Conservation (phyloP, 176 grass and related monocot species). For the Areca catechu region DNA sequence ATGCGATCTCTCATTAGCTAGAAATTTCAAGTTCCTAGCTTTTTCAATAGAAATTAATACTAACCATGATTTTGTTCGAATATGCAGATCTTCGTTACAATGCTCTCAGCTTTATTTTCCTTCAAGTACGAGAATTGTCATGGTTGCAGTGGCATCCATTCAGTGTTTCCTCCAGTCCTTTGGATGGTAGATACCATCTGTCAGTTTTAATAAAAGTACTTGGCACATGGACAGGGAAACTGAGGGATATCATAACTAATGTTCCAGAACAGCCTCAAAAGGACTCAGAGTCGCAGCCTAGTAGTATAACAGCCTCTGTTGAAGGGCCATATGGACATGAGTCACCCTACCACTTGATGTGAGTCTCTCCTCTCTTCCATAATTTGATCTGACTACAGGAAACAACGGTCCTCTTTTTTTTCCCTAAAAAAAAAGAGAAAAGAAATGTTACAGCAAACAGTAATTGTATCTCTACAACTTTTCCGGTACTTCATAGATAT, state of each 20-base stretch:
- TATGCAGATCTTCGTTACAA: conserved; percentile 74
- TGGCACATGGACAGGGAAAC: conserved; percentile 69
- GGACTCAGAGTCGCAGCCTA: conserved; percentile 10
- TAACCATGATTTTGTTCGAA: conserved; percentile 2
- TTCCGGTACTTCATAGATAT: no score
- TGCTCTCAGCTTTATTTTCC: conserved; percentile 86
- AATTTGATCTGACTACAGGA: no score
- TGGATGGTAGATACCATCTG: conserved; percentile 84
- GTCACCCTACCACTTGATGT: conserved; percentile 93
- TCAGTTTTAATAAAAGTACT: conserved; percentile 93
- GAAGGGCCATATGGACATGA: conserved; percentile 97
- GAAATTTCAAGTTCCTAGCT: no score
- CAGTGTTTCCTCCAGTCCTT: conserved; percentile 89
- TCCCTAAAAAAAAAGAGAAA: no score
- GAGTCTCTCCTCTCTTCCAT: conserved; percentile 20
- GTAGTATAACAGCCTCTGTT: conserved; percentile 59
- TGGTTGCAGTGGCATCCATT: conserved; percentile 96
- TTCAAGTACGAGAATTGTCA: conserved; percentile 80
- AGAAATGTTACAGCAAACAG: no score
- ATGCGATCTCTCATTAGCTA: background rate
- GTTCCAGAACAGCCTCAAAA: conserved; percentile 29
- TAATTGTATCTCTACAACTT: no score
- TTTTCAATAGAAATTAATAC: no score
- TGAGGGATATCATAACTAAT: conserved; percentile 50
- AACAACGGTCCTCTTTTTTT: no score